Base-by-base conservation (phyloP, 176 grass and related monocot genomes). In the Oryza nivara region DNA sequence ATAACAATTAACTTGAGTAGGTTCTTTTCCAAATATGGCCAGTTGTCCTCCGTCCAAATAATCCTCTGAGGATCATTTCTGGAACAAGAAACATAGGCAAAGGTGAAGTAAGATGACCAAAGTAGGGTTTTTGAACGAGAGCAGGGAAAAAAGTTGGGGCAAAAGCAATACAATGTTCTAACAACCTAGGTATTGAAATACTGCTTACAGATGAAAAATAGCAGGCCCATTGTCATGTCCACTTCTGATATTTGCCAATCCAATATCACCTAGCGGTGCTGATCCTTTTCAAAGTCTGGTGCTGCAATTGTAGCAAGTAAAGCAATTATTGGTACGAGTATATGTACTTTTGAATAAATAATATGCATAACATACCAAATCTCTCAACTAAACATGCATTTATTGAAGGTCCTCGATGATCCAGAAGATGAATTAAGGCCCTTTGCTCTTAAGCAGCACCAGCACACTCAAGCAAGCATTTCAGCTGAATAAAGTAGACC, bases 391-490 rank as follows among this genome's bases (percentile, higher is more conserved):
- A 51, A 14, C 40, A 88, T 49, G 12, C 61, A 72, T 77, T 2
- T 38, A 35, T 16, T 15, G 4, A 41, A 60, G 54, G 52, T 77
- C 23, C 65, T 70, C 34, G 43, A 78, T 23, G 7, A 51, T 13
- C 20, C 40, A 82, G 52, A 70, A 65, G 43, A 88, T 54, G 14
- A 63, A 68, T 38, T n/a, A n/a, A 73, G n/a, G 56, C 1, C 74
- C 44, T 72, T 65, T 75, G 64, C 15, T 34, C 72, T 65, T 75
- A 25, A 85, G 51, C 77, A 71, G 16, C 11, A 43, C 40, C 74
- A 70, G 10, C 51, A 11, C 25, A 65, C 60, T 87, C 73, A 88
- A 80, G 51, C 70, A 82, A 83, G 43, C 73, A 83, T 75, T 82
- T 61, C 38, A 73, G 67, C 73, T 48, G 78, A 65, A 40, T 70